Conservation (phyloP, 805 yeast genomes). For the Nakazawaea wyomingensis region DNA sequence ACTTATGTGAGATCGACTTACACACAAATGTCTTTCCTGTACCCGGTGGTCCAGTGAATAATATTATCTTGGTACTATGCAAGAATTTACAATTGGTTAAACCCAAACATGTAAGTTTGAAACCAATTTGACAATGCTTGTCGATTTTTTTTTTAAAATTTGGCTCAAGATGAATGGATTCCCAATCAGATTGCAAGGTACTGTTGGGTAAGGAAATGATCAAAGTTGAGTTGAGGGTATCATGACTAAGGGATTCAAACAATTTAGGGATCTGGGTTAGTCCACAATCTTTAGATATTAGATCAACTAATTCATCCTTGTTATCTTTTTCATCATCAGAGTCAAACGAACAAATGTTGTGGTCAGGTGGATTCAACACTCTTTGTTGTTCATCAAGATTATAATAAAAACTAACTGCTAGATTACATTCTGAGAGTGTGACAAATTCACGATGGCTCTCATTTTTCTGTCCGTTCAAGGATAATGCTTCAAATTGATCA, state of each 20-base stretch:
- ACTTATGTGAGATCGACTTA: conserved; percentile 34
- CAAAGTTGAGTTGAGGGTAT: not conserved
- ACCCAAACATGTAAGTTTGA: not conserved
- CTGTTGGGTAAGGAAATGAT: conserved; percentile 4
- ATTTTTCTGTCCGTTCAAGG: not conserved
- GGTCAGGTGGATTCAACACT: no score
- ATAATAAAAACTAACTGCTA: not conserved
- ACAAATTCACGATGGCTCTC: no score
- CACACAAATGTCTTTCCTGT: conserved; percentile 39
- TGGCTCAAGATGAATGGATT: not conserved
- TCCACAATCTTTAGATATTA: not conserved
- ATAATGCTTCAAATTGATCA: not conserved
- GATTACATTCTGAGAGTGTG: conserved; percentile 2
- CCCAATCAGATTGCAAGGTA: conserved; percentile 1
- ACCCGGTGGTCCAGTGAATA: conserved; percentile 39
- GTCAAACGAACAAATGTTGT: not conserved
- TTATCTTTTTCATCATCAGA: not conserved
- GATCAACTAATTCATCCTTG: not conserved
- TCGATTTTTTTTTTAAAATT: not conserved
- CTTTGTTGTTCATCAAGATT: not conserved
- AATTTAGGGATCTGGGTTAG: not conserved
- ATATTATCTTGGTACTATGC: not conserved
- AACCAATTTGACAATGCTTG: not conserved
- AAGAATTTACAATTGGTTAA: not conserved
- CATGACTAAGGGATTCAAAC: not conserved